Base-by-base conservation (phyloP, 2,329 filamentous ascomycete genomes). In the Penicillium sp. region DNA sequence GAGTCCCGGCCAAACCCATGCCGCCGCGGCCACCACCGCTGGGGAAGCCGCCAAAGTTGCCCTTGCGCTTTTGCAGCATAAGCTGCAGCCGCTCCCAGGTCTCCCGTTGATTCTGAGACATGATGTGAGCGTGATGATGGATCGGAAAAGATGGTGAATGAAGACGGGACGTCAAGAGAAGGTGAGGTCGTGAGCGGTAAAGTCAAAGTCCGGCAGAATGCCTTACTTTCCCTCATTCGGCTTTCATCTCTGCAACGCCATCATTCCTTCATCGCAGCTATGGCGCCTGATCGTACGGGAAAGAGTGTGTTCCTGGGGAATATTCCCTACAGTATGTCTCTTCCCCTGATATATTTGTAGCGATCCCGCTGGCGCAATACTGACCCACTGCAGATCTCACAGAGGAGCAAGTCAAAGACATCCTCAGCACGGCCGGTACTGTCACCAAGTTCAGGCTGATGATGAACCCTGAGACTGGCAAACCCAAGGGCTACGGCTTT, bases 401-500 rank as follows among this genome's bases (percentile, higher is more conserved):
- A 24, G 93, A 98, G 72, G 90, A 97, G 68, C 87, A 95, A 67
- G 95, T 98, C 61, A 86, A 85, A 65, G 88, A 96, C 59, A 95
- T 95, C 51, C 94, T 97, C 69, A 87, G 84, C 65, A 86, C 86
- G 55, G 89, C 87, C 43, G 93, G 93, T 48, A 87, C 90, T 56
- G 91, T 97, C 1, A 77, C 94, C 49, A 91, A 87, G 66, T 97
- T 97, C 68, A 83, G 91, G 42, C 79, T 97, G 40, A 91, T 97
- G 55, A 94, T 95, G 70, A 94, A 97, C 73, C 86, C 89, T 43
- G 91, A 97, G 63, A 96, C 90, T 2, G 90, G 91, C 34, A 84
- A 89, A 46, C 90, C 93, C 0, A 97, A 96, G 69, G 93, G 93
- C 14, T 98, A 95, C 67, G 93, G 93, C 28, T 98, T 97, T 62